A percentile compares a stretch with the other conserved stretches of the same genome.
Evolutionary conservation across 495 filamentous ascomycete genomes (phyloP).

Genomic region (Glonium stellatum): DNA sequence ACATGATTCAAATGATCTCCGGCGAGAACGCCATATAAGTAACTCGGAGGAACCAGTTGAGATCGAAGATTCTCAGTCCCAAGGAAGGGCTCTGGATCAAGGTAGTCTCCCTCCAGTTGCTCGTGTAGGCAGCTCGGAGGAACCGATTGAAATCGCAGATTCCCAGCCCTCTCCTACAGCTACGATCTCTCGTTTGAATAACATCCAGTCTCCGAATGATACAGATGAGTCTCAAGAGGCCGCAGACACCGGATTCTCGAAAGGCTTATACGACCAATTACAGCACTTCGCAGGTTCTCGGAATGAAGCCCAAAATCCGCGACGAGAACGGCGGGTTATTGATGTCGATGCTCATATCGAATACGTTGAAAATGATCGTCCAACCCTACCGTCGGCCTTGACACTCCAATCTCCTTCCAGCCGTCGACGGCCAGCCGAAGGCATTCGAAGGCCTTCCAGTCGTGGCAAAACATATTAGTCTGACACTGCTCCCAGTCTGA

Average conservation of each 20-base stretch:
- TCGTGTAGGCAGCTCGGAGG: conserved; percentile 9
- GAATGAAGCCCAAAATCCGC: not conserved
- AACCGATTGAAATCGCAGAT: conserved; percentile 19
- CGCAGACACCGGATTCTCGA: too few relatives aligned
- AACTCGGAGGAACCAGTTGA: not conserved
- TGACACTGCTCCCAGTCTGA: not conserved
- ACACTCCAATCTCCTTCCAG: not conserved
- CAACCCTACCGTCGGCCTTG: not conserved
- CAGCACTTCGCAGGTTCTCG: too few relatives aligned
- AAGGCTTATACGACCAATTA: too few relatives aligned
- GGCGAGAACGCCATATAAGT: too few relatives aligned
- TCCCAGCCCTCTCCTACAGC: conserved; percentile 4
- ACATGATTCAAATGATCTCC: too few relatives aligned
- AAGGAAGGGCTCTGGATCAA: not conserved
- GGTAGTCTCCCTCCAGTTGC: not conserved
- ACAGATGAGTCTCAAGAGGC: too few relatives aligned
- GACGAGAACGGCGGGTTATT: not conserved
- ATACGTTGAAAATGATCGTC: not conserved
- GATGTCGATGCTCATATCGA: not conserved
- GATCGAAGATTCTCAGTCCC: not conserved
- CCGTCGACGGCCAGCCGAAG: not conserved
- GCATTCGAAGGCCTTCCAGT: not conserved
- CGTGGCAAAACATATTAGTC: not conserved
- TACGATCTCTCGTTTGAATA: not conserved
- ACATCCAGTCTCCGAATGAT: too few relatives aligned